phyloP scores from a whole-genome alignment of 257 asterid species.

The Capsicum rhomboideum region DNA sequence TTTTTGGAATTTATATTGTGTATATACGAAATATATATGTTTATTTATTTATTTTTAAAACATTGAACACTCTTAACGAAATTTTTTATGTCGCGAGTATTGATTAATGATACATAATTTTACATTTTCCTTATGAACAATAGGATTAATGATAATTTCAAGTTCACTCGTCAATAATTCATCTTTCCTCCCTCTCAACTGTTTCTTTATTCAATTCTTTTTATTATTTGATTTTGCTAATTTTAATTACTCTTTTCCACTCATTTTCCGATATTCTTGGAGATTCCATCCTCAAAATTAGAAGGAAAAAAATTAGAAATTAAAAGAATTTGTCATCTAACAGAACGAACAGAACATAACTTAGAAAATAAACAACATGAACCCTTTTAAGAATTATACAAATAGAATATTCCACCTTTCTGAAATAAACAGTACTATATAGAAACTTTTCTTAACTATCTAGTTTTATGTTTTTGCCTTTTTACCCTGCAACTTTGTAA shows the following conservation, averaged over 20 bases:
- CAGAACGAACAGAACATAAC: not conserved
- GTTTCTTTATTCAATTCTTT: not conserved
- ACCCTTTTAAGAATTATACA: not conserved
- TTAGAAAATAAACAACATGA: not conserved
- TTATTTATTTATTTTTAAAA: not conserved
- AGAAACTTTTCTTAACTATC: not conserved
- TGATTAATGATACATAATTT: not conserved
- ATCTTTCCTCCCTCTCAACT: not conserved
- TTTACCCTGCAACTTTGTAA: conserved; percentile 23
- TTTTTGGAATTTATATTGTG: no score
- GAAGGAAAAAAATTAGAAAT: not conserved
- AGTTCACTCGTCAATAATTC: not conserved
- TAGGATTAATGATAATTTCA: no score
- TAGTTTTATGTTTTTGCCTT: not conserved
- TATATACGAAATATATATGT: no score
- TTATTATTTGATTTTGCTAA: not conserved
- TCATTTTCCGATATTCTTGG: not conserved
- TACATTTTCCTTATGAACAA: not conserved
- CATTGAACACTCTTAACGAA: not conserved
- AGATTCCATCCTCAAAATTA: not conserved
- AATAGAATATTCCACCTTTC: not conserved
- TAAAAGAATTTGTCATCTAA: not conserved
- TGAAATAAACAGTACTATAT: not conserved
- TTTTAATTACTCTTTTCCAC: not conserved
- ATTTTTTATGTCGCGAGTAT: not conserved